Conservation (phyloP, 805 yeast genomes). For the Scheffersomyces stipitis region DNA sequence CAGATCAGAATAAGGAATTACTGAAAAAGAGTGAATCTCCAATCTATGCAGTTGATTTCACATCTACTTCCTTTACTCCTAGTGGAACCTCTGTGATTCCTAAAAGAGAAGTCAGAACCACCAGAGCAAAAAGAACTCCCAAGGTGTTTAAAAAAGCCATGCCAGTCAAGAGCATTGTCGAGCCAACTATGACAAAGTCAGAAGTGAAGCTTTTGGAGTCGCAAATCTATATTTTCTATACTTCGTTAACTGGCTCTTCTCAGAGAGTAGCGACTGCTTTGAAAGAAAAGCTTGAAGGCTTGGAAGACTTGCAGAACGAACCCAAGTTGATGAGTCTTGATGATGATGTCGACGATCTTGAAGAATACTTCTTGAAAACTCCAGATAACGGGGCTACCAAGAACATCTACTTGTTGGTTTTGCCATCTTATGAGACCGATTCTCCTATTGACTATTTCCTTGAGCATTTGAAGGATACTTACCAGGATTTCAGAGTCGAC, state of each 20-base stretch:
- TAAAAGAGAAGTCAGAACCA: conserved; percentile 11
- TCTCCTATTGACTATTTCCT: conserved; percentile 88
- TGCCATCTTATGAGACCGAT: conserved; percentile 91
- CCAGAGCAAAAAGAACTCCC: conserved; percentile 38
- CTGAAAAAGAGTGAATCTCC: conserved; percentile 24
- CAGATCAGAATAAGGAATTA: too few species aligned
- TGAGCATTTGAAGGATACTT: conserved; percentile 76
- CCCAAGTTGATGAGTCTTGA: conserved; percentile 70
- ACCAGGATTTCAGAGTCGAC: conserved; percentile 82
- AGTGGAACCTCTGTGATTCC: conserved; percentile 18
- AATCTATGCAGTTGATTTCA: conserved; percentile 43
- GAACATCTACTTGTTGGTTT: conserved; percentile 64
- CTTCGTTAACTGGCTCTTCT: conserved; percentile 84
- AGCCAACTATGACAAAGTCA: conserved; percentile 40
- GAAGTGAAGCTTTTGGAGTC: conserved; percentile 48
- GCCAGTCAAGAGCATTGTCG: conserved; percentile 16
- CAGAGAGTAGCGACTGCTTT: conserved; percentile 64
- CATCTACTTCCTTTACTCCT: conserved; percentile 32
- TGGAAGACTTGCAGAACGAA: conserved; percentile 23
- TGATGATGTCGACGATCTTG: conserved; percentile 79
- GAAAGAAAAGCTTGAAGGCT: conserved; percentile 32
- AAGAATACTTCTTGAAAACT: conserved; percentile 70
- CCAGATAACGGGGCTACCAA: conserved; percentile 45
- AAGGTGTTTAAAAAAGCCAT: conserved; percentile 38
- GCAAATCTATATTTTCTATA: conserved; percentile 68